Evolutionary conservation across 345 rosid species (phyloP).

Genomic region (Boechera retrofracta): DNA sequence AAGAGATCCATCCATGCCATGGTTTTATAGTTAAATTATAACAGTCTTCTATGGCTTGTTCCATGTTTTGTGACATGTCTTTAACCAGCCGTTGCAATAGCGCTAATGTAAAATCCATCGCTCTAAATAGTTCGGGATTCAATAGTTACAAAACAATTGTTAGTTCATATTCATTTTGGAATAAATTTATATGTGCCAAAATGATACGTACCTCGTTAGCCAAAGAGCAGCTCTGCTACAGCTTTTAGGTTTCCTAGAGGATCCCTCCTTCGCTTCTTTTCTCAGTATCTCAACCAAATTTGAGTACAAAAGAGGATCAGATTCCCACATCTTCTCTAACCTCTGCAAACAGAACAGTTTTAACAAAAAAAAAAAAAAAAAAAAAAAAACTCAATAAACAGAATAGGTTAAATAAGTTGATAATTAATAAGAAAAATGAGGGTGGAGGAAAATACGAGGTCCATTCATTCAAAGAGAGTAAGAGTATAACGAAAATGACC

Average conservation of each 20-base stretch:
- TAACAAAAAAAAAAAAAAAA: background rate
- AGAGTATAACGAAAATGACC: slow-evolving; percentile 25
- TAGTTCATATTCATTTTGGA: background rate
- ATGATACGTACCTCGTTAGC: slow-evolving; percentile 74
- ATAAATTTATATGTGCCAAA: background rate
- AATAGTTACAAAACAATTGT: background rate
- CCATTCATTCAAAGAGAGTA: slow-evolving; percentile 30
- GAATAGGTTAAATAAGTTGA: background rate
- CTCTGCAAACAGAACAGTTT: slow-evolving; percentile 49
- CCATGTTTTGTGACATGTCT: slow-evolving; percentile 74
- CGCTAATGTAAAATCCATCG: slow-evolving; percentile 75
- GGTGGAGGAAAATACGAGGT: slow-evolving; percentile 21
- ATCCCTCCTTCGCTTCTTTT: slow-evolving; percentile 68
- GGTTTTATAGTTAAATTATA: slow-evolving; percentile 74
- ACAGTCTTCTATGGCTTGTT: slow-evolving; percentile 75
- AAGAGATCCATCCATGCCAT: slow-evolving; percentile 97
- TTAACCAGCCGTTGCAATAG: slow-evolving; percentile 62
- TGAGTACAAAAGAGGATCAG: slow-evolving; percentile 63
- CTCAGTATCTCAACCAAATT: slow-evolving; percentile 75
- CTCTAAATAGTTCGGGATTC: slow-evolving; percentile 48
- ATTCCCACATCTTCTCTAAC: slow-evolving; percentile 63
- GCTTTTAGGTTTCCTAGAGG: slow-evolving; percentile 61
- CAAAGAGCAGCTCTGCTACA: slow-evolving; percentile 83
- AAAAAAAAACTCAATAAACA: background rate
- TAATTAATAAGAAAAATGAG: background rate